These are phyloP conservation scores for Rosa rugosa DNA, from an alignment of 306 rosid genomes.

Conservation along the genomic window DNA sequence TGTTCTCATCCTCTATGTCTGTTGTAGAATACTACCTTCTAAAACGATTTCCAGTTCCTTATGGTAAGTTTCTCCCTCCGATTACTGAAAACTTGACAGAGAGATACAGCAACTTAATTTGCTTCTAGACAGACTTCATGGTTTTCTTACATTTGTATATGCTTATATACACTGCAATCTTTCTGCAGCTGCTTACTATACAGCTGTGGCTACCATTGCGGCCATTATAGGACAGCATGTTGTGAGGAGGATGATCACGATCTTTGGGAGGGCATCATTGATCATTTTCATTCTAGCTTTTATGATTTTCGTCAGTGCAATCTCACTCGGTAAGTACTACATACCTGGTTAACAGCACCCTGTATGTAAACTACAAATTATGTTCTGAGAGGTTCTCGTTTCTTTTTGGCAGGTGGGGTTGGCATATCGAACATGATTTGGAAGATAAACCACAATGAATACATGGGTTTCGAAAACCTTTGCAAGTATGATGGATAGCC, in stretches of 20 bases:
- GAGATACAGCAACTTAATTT: background rate
- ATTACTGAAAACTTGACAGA: background rate
- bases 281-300: constrained; percentile 82
- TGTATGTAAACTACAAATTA: background rate
- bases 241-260: constrained; percentile 57
- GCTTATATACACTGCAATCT: constrained; percentile 12
- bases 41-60: constrained; percentile 85
- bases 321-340: constrained; percentile 58
- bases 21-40: constrained; percentile 88
- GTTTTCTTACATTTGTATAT: constrained; percentile 2
- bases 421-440: constrained; percentile 63
- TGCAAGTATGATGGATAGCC: constrained; percentile 56
- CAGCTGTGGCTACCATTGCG: constrained; percentile 67
- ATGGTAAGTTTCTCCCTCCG: constrained; percentile 45
- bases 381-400: constrained; percentile 4
- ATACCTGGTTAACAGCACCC: background rate
- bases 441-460: constrained; percentile 50
- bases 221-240: constrained; percentile 75
- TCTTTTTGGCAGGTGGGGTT: constrained; percentile 65
- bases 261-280: constrained; percentile 84
- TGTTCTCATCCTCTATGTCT: constrained; percentile 95
- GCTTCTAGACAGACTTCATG: background rate
- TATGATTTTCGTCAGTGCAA: constrained; percentile 72
- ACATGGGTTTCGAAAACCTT: constrained; percentile 87
- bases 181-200: constrained; percentile 67